Evolutionary conservation across 129 eudicot species (phyloP), one percentile per base, ranked within the genome.

Genomic region (Artemisia argyi): DNA sequence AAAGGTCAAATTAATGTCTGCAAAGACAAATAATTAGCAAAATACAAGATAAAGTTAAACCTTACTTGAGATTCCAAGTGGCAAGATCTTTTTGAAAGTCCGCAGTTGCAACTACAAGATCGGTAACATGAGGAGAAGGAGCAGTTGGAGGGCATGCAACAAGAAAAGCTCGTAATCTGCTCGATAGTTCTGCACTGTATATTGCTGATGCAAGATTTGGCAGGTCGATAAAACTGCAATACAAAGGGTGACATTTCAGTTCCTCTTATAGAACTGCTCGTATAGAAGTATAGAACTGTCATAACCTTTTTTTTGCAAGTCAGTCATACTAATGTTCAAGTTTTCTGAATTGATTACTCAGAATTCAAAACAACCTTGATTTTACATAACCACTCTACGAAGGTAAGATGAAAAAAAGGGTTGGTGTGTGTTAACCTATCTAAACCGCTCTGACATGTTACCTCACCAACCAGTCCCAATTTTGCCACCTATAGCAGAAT

Each of bases 11-110:
- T 80, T 70, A 74, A 50, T 16, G 17, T 39, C 30, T 19, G 44
- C 10, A 11, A 59, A 73, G 39, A 70, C 62, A 61, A 71, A 76
- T 17, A 61, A 56, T 57, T 22, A 70, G 19, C 42, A 69, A 66
- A 20, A 47, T 47, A 20, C 30, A 61, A 20, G 55, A 14, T 10
- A 5, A 24, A 44, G 18, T 50, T 13, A 56, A 50, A 55, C 14
- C 42, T 39, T 83, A 87, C 97, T 78, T 87, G 44, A 90, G 83
- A 73, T 83, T 87, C 95, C 95, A 87, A 80, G 77, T 65, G 69
- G 85, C 83, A 77, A 90, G 89, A 83, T 90, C 97, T 78, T 85
- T 87, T 68, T 90, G 95, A 61, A 90, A 90, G 72, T 90, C 97
- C 18, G 97, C 89, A 30, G 97, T 79, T 75, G 95, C 86, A 81